Percentiles rank a stretch among this genome's conserved stretches.
Evolutionary conservation across 371 early-diverging fungal genomes (phyloP).

Genomic region (Dinochytrium kinnereticum): DNA sequence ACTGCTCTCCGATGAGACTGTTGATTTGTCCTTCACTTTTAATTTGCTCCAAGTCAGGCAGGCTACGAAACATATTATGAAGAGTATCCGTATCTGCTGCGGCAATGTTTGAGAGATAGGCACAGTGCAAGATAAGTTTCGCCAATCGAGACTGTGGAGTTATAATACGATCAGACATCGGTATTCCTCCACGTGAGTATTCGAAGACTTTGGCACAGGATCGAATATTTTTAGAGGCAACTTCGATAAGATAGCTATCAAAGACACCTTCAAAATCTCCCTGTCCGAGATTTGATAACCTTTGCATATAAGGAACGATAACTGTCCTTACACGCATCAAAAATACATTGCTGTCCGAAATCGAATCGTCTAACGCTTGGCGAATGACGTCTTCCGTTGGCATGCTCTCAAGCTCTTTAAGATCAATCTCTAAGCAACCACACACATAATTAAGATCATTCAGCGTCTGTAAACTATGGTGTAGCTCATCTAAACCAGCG

Average conservation of each 20-base stretch:
- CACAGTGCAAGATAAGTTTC: conserved; percentile 33
- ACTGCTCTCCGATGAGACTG: too few species aligned
- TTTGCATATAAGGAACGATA: conserved; percentile 66
- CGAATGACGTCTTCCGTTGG: conserved; percentile 60
- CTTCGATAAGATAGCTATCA: conserved; percentile 12
- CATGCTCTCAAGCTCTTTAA: conserved; percentile 51
- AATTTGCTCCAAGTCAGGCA: conserved; percentile 26
- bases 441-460: conserved; percentile 62
- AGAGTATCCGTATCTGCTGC: conserved; percentile 19
- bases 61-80: conserved; percentile 14
- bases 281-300: conserved; percentile 2
- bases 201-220: conserved; percentile 27
- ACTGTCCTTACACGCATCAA: conserved; percentile 58
- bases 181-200: background rate
- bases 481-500: conserved; percentile 50
- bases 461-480: conserved; percentile 48
- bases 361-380: conserved; percentile 54
- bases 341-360: conserved; percentile 42
- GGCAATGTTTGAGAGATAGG: conserved; percentile 18
- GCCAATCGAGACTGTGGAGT: background rate
- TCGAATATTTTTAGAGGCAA: conserved; percentile 21
- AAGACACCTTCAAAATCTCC: background rate
- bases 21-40: too few species aligned
- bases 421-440: conserved; percentile 11
- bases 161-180: conserved; percentile 19